Percentiles rank a stretch among this genome's conserved stretches.
phyloP scores from a whole-genome alignment of 352 stramenopile genomes.

The Globisporangium megalacanthum region DNA sequence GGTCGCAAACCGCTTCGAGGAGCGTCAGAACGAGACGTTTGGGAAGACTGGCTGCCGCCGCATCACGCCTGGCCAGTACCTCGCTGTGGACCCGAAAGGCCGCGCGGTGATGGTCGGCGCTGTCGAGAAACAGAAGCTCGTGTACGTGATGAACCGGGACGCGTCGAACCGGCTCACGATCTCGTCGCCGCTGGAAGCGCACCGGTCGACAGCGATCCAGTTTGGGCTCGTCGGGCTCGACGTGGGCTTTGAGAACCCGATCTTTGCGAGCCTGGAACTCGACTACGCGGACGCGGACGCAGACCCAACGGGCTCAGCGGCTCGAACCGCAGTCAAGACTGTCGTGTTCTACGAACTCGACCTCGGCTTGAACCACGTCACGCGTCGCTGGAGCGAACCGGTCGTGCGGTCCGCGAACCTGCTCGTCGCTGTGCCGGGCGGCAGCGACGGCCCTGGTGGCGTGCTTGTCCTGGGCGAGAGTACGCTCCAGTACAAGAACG shows the following conservation, averaged over 20 bases:
- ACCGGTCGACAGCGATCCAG: conserved; percentile 94
- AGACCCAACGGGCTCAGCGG: conserved; percentile 65
- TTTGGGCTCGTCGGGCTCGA: conserved; percentile 95
- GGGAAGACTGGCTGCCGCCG: conserved; percentile 96
- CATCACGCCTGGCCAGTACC: conserved; percentile 97
- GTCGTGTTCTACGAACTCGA: conserved; percentile 99
- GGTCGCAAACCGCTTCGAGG: conserved; percentile 62
- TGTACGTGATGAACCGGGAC: conserved; percentile 99
- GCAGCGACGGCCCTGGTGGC: conserved; percentile 84
- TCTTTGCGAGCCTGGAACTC: conserved; percentile 97
- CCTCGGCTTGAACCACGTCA: conserved; percentile 99
- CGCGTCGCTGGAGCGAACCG: conserved; percentile 90
- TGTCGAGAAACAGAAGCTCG: conserved; percentile 99
- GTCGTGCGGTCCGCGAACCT: conserved; percentile 90
- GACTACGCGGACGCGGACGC: conserved; percentile 91
- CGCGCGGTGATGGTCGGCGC: conserved; percentile 94
- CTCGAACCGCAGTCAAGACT: conserved; percentile 85
- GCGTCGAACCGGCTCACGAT: conserved; percentile 93
- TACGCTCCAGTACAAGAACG: conserved; percentile 96
- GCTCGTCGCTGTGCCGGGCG: conserved; percentile 87
- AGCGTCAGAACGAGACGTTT: conserved; percentile 93
- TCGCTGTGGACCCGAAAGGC: conserved; percentile 96
- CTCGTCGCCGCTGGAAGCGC: conserved; percentile 97
- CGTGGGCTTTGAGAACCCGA: conserved; percentile 99
- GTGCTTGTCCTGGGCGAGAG: conserved; percentile 97